phyloP scores from a whole-genome alignment of 2,329 filamentous ascomycete species.

The Aspergillus sp. region DNA sequence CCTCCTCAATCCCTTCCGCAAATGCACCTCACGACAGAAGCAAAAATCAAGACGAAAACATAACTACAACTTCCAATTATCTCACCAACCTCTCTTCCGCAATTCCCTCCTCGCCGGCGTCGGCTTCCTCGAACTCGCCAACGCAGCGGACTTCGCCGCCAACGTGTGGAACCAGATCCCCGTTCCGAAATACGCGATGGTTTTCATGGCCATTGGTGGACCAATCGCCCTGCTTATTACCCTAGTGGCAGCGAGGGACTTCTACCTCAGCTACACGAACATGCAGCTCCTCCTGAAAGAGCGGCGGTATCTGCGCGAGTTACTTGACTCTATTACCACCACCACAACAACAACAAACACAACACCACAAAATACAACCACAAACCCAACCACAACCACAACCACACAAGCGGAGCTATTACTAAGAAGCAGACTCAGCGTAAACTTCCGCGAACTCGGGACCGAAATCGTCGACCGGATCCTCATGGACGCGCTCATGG shows the following conservation, averaged over 20 bases:
- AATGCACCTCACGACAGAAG: constrained; percentile 8
- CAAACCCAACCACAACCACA: constrained; percentile 9
- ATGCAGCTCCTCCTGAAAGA: constrained; percentile 50
- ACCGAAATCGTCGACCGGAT: constrained; percentile 56
- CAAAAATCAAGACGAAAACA: too few relatives aligned
- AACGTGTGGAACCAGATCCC: constrained; percentile 60
- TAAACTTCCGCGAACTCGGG: constrained; percentile 53
- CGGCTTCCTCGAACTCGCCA: constrained; percentile 58
- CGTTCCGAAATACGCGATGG: constrained; percentile 51
- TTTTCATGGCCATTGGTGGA: constrained; percentile 56
- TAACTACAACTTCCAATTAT: too few relatives aligned
- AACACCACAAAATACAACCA: neutral
- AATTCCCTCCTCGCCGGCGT: constrained; percentile 44
- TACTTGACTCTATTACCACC: constrained; percentile 15
- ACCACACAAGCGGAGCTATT: constrained; percentile 22
- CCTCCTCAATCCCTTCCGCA: neutral
- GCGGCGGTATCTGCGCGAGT: constrained; percentile 33
- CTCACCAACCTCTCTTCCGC: constrained; percentile 34
- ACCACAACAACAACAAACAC: neutral
- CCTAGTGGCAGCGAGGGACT: constrained; percentile 51
- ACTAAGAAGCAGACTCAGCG: constrained; percentile 44
- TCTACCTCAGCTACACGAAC: constrained; percentile 49
- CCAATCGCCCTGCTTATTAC: constrained; percentile 49
- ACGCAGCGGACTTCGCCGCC: constrained; percentile 59
- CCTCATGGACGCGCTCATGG: constrained; percentile 55